Conservation (phyloP, 176 grass and related monocot genomes). For the Dendrocalamus sinicus region DNA sequence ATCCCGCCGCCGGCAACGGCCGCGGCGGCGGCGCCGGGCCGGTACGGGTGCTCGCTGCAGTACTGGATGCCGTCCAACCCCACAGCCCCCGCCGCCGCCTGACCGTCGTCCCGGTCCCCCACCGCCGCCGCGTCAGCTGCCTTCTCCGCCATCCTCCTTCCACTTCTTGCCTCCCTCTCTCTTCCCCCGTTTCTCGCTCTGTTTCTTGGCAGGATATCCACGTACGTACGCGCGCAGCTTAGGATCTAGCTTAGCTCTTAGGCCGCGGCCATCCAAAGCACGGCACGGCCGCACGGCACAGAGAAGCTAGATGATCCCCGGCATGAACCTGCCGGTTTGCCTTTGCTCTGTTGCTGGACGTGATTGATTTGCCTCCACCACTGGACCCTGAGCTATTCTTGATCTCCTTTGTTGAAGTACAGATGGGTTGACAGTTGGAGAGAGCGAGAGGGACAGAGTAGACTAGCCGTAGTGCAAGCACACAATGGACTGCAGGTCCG, state of each 20-base stretch:
- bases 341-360: not conserved
- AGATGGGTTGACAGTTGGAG: not conserved
- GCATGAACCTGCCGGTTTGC: slow-evolving; percentile 8
- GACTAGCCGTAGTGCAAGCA: not conserved
- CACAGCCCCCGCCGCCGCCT: slow-evolving; percentile 23
- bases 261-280: not conserved
- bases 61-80: slow-evolving; percentile 61
- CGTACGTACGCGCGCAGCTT: not conserved
- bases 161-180: slow-evolving; percentile 13
- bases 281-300: not conserved
- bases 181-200: not conserved
- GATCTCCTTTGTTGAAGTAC: not conserved
- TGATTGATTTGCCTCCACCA: slow-evolving; percentile 30
- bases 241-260: slow-evolving; percentile 26
- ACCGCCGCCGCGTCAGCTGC: not conserved
- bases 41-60: slow-evolving; percentile 82
- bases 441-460: not conserved
- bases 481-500: not conserved
- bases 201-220: not conserved
- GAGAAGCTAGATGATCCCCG: slow-evolving; percentile 24
- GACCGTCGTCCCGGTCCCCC: slow-evolving; percentile 41
- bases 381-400: slow-evolving; percentile 22
- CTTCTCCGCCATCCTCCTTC: slow-evolving; percentile 34
- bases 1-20: slow-evolving; percentile 61
- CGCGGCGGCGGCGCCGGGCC: slow-evolving; percentile 50